Evolutionary conservation across 331 rosid species (phyloP).

Genomic region (Arachis monticola): DNA sequence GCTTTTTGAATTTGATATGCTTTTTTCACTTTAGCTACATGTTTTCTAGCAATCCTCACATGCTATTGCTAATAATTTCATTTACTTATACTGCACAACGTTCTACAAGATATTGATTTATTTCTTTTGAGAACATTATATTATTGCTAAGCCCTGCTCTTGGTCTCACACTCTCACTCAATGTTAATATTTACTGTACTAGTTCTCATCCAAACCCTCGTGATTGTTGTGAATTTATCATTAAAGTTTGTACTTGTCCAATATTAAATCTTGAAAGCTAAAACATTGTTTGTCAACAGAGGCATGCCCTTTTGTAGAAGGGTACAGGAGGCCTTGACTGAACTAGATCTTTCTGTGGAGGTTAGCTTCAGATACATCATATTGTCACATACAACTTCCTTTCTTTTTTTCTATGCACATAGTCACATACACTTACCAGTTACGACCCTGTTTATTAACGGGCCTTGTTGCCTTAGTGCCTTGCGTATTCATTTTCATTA

Average conservation of each 20-base stretch:
- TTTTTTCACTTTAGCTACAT: no score
- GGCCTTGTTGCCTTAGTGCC: no score
- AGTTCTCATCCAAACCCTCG: slow-evolving; percentile 16
- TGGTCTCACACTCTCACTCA: slow-evolving; percentile 14
- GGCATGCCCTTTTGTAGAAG: slow-evolving; percentile 99
- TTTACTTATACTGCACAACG: no score
- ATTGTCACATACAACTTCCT: background rate
- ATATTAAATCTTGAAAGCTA: slow-evolving; percentile 29
- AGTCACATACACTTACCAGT: no score
- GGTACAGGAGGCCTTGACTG: slow-evolving; percentile 92
- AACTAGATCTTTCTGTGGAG: slow-evolving; percentile 87
- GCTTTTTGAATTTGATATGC: no score
- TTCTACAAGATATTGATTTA: no score
- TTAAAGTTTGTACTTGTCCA: slow-evolving; percentile 30
- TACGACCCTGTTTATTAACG: no score
- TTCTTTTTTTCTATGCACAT: no score
- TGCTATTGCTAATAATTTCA: no score
- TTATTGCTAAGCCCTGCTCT: background rate
- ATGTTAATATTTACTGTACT: background rate
- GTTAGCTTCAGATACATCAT: slow-evolving; percentile 49
- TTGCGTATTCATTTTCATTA: no score
- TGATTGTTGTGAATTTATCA: slow-evolving; percentile 22
- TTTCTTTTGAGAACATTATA: slow-evolving; percentile 3
- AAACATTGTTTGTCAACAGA: slow-evolving; percentile 63
- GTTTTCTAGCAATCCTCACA: no score